phyloP scores from a whole-genome alignment of 78 protist genomes.

The Trichosphaerium sp. region DNA sequence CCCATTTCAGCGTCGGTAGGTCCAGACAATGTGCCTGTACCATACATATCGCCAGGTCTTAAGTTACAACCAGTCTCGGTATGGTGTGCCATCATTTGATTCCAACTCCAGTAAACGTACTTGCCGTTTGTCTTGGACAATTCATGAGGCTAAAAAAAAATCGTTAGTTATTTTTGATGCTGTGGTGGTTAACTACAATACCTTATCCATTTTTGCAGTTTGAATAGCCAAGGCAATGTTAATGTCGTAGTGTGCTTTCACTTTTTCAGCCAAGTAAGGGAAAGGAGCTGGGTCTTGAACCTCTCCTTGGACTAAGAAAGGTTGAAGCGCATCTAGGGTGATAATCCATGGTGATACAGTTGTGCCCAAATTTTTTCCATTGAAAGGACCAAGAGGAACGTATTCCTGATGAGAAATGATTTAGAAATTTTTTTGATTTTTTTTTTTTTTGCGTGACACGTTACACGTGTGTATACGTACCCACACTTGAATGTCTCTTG shows the following conservation, averaged over 20 bases:
- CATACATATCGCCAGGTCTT: conserved; percentile 78
- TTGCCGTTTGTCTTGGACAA: conserved; percentile 3
- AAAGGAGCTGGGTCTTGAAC: conserved; percentile 49
- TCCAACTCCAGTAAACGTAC: conserved; percentile 77
- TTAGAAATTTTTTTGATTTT: too few species aligned
- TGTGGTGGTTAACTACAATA: conserved; percentile 10
- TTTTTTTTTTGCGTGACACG: too few species aligned
- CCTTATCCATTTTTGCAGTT: not conserved
- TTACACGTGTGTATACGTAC: too few species aligned
- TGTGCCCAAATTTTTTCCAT: conserved; percentile 80
- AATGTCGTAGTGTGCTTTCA: conserved; percentile 44
- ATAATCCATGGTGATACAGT: conserved; percentile 93
- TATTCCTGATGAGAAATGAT: too few species aligned
- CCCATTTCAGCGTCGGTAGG: conserved; percentile 1
- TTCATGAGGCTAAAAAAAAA: not conserved
- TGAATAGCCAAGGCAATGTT: conserved; percentile 18
- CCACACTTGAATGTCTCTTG: conserved; percentile 86
- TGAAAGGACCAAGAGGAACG: conserved; percentile 92
- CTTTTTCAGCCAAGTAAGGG: conserved; percentile 54
- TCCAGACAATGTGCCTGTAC: conserved; percentile 89
- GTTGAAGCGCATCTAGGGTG: conserved; percentile 83
- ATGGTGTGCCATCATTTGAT: conserved; percentile 87
- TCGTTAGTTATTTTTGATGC: too few species aligned
- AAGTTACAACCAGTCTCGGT: conserved; percentile 75
- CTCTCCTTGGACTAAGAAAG: conserved; percentile 48